Base-by-base conservation (phyloP, 495 filamentous ascomycete species). In the Darksidea phi region DNA sequence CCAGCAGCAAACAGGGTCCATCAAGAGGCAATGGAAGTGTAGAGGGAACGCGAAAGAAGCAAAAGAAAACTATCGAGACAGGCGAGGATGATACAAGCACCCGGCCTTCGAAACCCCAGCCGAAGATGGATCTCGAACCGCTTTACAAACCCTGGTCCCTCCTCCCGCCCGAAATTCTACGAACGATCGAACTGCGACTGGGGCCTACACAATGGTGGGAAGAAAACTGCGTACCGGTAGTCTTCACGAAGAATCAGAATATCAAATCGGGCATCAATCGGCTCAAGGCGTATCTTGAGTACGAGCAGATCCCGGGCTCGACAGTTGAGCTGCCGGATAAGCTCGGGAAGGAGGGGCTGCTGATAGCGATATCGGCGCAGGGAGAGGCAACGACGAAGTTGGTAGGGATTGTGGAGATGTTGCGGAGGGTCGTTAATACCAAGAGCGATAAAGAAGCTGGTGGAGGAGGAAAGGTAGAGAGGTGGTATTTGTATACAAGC, bases 401-500 rank as follows among this genome's bases (percentile, higher is more conserved):
- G 32, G 50, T 41, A 5, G 25, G 43, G 23, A 46, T 65, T 3
- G 25, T 55, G 1, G 62, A 60, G 43, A 41, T 64, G 20, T 8
- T 24, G 37, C 57, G 57, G 45, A 36, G 50, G n/a, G 48, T 59
- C n/a, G 37, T 59, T 20, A 53, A 45, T 4, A 2, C 17, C 10
- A 7, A 13, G 2, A 28, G 12, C 2, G 21, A 36, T 38, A 25
- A 28, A 8, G 50, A 23, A 6, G 41, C 2, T n/a, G 48, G 21
- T 24, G 37, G 12, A 18, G 62, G 49, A 34, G 32, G 34, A 1
- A 26, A 34, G 11, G 42, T 20, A 15, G 20, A 54, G n/a, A 36
- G 7, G 38, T 59, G 61, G 61, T 64, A 18, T 21, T 11, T 43
- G 6, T 64, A 64, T 24, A 59, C 48, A 13, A 48, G 46, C 18